These are phyloP conservation scores for Lentinula novae-zelandiae DNA, from an alignment of 1,284 basidiomycete genomes.

Conservation along the genomic window DNA sequence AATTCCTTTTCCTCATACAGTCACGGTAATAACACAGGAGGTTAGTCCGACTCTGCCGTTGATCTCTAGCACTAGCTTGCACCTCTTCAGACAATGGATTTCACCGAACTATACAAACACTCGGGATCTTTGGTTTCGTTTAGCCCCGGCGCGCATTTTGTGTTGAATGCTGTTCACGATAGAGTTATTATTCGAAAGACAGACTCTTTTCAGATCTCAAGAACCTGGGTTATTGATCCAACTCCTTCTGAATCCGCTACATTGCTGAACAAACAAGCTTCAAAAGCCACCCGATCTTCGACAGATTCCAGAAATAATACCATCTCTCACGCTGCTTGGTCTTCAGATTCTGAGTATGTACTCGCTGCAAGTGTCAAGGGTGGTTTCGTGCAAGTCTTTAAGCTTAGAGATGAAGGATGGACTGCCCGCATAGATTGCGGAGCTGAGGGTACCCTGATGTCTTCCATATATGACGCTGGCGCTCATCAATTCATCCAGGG, in stretches of 20 bases:
- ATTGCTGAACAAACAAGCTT: slow-evolving; percentile 22
- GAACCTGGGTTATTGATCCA: slow-evolving; percentile 64
- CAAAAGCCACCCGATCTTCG: neutral
- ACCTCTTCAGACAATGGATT: slow-evolving; percentile 47
- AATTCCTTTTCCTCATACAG: too few species aligned
- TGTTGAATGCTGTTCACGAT: slow-evolving; percentile 70
- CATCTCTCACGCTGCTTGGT: slow-evolving; percentile 80
- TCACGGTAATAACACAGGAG: too few species aligned
- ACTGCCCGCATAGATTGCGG: slow-evolving; percentile 70
- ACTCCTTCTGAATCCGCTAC: slow-evolving; percentile 44
- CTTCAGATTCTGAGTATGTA: slow-evolving; percentile 78
- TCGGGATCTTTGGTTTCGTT: slow-evolving; percentile 63
- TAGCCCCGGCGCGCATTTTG: slow-evolving; percentile 71
- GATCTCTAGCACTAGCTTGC: neutral
- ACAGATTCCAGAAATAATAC: slow-evolving; percentile 21
- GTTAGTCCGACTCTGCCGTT: neutral
- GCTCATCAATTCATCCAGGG: slow-evolving; percentile 29
- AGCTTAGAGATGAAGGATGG: slow-evolving; percentile 73
- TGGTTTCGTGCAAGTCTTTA: slow-evolving; percentile 67
- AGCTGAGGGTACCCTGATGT: slow-evolving; percentile 52
- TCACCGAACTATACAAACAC: slow-evolving; percentile 79
- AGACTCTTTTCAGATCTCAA: slow-evolving; percentile 71
- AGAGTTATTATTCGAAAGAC: slow-evolving; percentile 70
- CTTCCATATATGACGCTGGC: slow-evolving; percentile 3
- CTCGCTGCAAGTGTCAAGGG: slow-evolving; percentile 67